Conservation (phyloP, 768 basidiomycete genomes). For the Aureoboletus auriporus region DNA sequence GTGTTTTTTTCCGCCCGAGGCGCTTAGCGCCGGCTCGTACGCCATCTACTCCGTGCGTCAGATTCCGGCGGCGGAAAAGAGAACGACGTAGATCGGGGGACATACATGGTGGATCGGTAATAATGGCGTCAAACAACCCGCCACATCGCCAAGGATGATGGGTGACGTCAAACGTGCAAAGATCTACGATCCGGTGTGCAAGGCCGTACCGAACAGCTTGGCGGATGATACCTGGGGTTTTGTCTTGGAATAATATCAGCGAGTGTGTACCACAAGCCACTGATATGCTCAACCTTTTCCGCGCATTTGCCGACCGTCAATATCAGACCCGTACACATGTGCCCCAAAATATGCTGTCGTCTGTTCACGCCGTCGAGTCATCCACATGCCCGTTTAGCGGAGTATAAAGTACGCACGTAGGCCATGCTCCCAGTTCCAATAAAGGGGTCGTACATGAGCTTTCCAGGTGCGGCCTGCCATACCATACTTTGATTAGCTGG, state of each 20-base stretch:
- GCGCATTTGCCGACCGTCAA: constrained; percentile 95
- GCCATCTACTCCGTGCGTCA: constrained; percentile 57
- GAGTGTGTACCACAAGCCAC: not conserved
- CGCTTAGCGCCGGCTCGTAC: constrained; percentile 87
- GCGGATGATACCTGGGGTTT: constrained; percentile 66
- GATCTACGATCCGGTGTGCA: constrained; percentile 67
- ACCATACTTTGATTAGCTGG: not conserved
- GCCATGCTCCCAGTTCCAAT: constrained; percentile 90
- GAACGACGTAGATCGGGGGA: constrained; percentile 1
- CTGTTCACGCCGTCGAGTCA: constrained; percentile 34
- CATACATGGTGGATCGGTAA: constrained; percentile 93
- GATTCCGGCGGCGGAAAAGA: not conserved
- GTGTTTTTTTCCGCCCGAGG: constrained; percentile 61
- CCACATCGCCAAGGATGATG: constrained; percentile 86
- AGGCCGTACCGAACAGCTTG: constrained; percentile 86
- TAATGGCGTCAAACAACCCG: constrained; percentile 86
- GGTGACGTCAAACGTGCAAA: constrained; percentile 92
- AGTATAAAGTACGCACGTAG: constrained; percentile 47
- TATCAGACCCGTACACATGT: constrained; percentile 85
- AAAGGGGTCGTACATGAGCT: constrained; percentile 93
- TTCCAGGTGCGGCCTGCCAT: constrained; percentile 77
- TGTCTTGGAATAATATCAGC: constrained; percentile 21
- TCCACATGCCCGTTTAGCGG: not conserved
- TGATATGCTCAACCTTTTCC: constrained; percentile 62
- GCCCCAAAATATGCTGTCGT: constrained; percentile 88